Evolutionary conservation across 805 yeast genomes (phyloP), one percentile per base, ranked within the genome.

Genomic region (Lachancea quebecensis): DNA sequence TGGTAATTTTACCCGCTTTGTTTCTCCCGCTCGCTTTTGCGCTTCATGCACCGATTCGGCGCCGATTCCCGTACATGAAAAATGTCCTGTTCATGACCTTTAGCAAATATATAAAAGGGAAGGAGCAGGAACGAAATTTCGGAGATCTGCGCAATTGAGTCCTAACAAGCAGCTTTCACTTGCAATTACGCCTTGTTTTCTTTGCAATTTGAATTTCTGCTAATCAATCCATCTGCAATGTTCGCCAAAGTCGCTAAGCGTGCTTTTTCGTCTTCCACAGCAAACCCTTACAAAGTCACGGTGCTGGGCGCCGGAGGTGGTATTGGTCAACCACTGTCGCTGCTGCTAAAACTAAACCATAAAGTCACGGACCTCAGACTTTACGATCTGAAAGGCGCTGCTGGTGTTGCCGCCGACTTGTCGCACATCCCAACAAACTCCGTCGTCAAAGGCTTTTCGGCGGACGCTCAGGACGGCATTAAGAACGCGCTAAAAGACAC

Each of bases 391-490:
- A 81, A 81, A 67, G 88, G 93, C 59, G 95, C 96, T 50, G 88
- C 89, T 56, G 98, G 98, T 74, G 97, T 90, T 50, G 97, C 96
- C 54, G 90, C 98, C 47, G 98, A 90, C 64, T 76, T 90, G 51
- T 85, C 95, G 38, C 98, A 90, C 72, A 78, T 90, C 61, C 93
- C 95, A 73, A 86, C 96, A 65, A 80, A 85, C 75, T 86, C 96
- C 52, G 78, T 78, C 47, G 96, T 91, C 58, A 77, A 72, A 55
- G 97, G 97, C 54, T 90, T 77, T 76, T 76, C 86, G 48, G 95
- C 96, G 57, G 95, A 85, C 53, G 76, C 81, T 49, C 72, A 72
- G 58, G 74, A 74, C 47, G 87, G 85, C 47, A 72, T 90, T 56
- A 72, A 74, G 61, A 73, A 73, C 55, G 91, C 96, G 44, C 79